Evolutionary conservation across 2,329 filamentous ascomycete genomes (phyloP), one percentile per base, ranked within the genome.

Genomic region (Fusarium sp.): DNA sequence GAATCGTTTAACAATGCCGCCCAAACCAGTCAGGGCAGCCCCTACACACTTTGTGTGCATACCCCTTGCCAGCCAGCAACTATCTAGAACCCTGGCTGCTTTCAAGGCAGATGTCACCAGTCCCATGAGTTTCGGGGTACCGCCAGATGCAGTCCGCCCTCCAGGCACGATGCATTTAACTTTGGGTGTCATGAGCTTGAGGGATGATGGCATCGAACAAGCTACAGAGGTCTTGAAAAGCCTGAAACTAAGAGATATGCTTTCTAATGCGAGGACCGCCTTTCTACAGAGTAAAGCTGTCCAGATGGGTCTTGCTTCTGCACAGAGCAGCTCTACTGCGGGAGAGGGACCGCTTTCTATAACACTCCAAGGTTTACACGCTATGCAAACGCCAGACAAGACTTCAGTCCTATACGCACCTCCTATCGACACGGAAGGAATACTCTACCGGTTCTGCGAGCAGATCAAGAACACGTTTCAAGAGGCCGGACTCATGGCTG

Each of bases 151-250:
- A 2, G 81, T 97, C 55, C 84, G 93, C 27, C 93, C 93, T 0
- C 80, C 92, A 0, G 92, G 92, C 0, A 93, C 93, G 1, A 79
- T 97, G 51, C 95, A 98, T 79, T 82, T 97, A 3, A 97, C 94
- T 0, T 83, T 97, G 0, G 94, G 93, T 0, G 91, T 96, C 1
- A 94, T 97, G 91, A 90, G 86, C 69, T 85, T 97, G 9, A 79
- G 83, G 3, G 83, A 81, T 2, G 79, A 82, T 3, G 82, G 85
- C 4, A 68, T 86, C 6, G 79, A 80, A 4, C 77, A 73, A 38
- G 85, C 85, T 2, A 74, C 80, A 13, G 78, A 77, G 36, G 65
- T 84, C 40, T 75, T 86, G 20, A 73, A 68, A 57, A 71, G 74
- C 14, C 70, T 86, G 31, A 73, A 73, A 59, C 79, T 78, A 61